phyloP scores from a whole-genome alignment of 305 asterid species.

The Rubia tinctorum region DNA sequence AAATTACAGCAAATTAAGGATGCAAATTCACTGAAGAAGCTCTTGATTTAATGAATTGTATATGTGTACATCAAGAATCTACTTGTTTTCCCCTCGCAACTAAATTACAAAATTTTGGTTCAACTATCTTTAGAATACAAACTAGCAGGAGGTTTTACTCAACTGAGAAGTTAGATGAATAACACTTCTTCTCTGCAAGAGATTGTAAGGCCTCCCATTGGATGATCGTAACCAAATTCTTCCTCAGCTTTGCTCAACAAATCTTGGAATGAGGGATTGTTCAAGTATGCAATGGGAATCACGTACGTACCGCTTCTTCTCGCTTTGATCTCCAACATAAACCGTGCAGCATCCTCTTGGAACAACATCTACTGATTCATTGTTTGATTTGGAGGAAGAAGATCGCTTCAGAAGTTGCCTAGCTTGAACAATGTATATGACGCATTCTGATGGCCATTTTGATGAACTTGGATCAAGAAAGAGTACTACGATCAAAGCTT shows the following conservation, averaged over 20 bases:
- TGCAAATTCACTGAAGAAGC: too few species aligned
- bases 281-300: too few species aligned
- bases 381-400: background rate
- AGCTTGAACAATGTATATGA: constrained; percentile 7
- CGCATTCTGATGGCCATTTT: constrained; percentile 20
- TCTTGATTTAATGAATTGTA: too few species aligned
- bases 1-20: too few species aligned
- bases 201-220: constrained; percentile 27
- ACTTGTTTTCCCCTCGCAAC: too few species aligned
- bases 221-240: constrained; percentile 26
- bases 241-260: constrained; percentile 16
- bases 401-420: constrained; percentile 16
- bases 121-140: too few species aligned
- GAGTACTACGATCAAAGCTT: too few species aligned
- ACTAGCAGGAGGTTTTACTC: background rate
- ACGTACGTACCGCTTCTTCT: too few species aligned
- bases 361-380: background rate
- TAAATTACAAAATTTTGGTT: too few species aligned
- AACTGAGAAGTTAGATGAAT: constrained; percentile 17
- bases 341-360: too few species aligned
- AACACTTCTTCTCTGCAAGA: constrained; percentile 24
- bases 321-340: too few species aligned
- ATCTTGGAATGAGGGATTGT: background rate
- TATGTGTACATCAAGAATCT: too few species aligned
- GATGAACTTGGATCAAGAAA: background rate